A percentile compares a stretch with the other conserved stretches of the same genome.
Evolutionary conservation across 2,329 filamentous ascomycete species (phyloP).

Genomic region (Fusarium acutatum): DNA sequence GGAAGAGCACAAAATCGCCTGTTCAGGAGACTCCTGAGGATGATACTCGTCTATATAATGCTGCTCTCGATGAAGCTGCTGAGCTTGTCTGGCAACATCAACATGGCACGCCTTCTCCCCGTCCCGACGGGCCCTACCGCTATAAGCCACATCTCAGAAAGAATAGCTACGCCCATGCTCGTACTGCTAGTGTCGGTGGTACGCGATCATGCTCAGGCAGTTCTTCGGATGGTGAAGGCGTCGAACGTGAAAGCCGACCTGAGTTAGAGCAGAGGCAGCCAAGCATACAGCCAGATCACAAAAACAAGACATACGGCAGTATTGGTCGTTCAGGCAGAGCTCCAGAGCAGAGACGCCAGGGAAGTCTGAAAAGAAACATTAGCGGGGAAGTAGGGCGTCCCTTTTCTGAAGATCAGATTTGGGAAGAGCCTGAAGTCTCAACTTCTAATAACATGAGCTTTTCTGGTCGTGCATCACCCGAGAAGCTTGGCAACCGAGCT

Average conservation of each 20-base stretch:
- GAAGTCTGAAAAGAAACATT: slow-evolving; percentile 73
- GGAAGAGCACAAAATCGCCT: slow-evolving; percentile 45
- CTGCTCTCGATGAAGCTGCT: slow-evolving; percentile 79
- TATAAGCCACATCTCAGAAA: slow-evolving; percentile 76
- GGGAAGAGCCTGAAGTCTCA: slow-evolving; percentile 78
- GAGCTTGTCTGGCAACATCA: slow-evolving; percentile 82
- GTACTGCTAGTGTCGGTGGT: slow-evolving; percentile 64
- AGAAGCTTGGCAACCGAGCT: slow-evolving; percentile 47
- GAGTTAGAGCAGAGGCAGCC: slow-evolving; percentile 38
- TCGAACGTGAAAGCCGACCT: slow-evolving; percentile 45
- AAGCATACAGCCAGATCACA: slow-evolving; percentile 30
- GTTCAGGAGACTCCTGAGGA: slow-evolving; percentile 50
- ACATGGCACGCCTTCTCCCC: slow-evolving; percentile 61
- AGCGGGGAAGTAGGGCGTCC: slow-evolving; percentile 73
- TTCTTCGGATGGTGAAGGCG: slow-evolving; percentile 59
- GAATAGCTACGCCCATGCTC: slow-evolving; percentile 75
- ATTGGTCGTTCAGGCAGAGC: slow-evolving; percentile 49
- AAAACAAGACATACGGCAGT: slow-evolving; percentile 53
- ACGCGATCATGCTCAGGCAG: slow-evolving; percentile 61
- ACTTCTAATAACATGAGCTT: slow-evolving; percentile 9
- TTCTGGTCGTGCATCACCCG: slow-evolving; percentile 45
- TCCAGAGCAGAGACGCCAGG: slow-evolving; percentile 62
- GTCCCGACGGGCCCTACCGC: slow-evolving; percentile 70
- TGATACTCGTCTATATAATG: slow-evolving; percentile 72
- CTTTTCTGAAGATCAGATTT: slow-evolving; percentile 83